These are phyloP conservation scores for Rhodomyrtus tomentosa DNA, from an alignment of 345 rosid genomes.

Conservation along the genomic window DNA sequence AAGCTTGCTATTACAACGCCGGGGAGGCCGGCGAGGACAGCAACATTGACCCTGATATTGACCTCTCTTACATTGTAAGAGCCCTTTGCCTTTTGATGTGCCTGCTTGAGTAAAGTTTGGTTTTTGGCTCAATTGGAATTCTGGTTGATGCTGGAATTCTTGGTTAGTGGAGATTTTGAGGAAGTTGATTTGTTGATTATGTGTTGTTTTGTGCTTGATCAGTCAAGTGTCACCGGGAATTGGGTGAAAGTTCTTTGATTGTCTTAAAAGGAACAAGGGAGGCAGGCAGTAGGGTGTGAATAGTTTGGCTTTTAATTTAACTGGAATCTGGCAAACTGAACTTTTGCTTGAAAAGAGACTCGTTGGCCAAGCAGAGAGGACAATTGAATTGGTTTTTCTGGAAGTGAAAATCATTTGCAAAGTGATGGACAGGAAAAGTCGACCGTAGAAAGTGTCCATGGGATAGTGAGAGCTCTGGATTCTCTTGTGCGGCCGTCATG, in stretches of 20 bases:
- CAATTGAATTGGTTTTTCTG: background rate
- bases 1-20: constrained; percentile 23
- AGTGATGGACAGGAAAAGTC: background rate
- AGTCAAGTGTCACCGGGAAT: background rate
- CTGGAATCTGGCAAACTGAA: background rate
- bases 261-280: background rate
- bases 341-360: background rate
- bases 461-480: background rate
- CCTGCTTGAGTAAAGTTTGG: background rate
- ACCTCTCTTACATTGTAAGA: constrained; percentile 74
- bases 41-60: constrained; percentile 45
- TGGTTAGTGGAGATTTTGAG: background rate
- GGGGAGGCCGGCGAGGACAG: constrained; percentile 14
- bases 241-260: background rate
- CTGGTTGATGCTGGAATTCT: background rate
- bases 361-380: background rate
- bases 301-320: background rate
- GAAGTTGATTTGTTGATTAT: background rate
- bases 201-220: background rate
- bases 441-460: background rate
- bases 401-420: background rate
- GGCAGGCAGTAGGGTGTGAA: background rate
- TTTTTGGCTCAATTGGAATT: background rate
- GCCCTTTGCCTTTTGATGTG: constrained; percentile 2
- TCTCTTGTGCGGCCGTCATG: background rate